Base-by-base conservation (phyloP, 108 stramenopile species). In the Nitzschia palea region DNA sequence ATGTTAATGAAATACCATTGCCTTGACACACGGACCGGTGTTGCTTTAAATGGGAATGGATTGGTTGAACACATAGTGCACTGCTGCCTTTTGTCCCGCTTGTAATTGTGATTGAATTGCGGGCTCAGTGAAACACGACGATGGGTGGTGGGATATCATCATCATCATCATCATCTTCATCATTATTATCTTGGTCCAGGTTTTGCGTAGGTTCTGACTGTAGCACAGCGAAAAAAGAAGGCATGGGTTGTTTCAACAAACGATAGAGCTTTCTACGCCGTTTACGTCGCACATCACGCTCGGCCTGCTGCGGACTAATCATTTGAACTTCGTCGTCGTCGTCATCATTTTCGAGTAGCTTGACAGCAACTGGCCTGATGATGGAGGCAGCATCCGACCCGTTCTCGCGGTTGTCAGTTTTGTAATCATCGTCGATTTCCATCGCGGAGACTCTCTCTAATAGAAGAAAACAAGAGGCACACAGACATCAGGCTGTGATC, bases 41-140 rank as follows among this genome's bases (percentile, higher is more conserved):
- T 23, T 55, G 23, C 32, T 50, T 5, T 44, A 73, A 28, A 15
- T 44, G 52, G 17, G 1, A n/a, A 28, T 28, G 42, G 12, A 40
- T n/a, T 28, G 71, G 71, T 17, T 32, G 55, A 5, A 47, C 47
- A n/a, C n/a, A 37, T 73, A 65, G 26, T 55, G 48, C 32, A 82
- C 50, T 10, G 77, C 75, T 30, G 25, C 27, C 28, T 54, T 61
- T 28, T 23, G 15, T 22, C 31, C 77, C 1, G 1, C 36, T 32
- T 33, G 25, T 25, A 23, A 37, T 31, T 44, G 35, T 27, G 57
- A 35, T 23, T 42, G 27, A 9, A 71, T 33, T 1, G 48, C 65
- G 30, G 60, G 31, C 50, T 79, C 83, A 55, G 81, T 81, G 70
- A 51, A 81, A 68, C 22, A 73, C 68, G 14, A 82, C 64, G 1